Evolutionary conservation across 305 asterid genomes (phyloP), one percentile per base, ranked within the genome.

Genomic region (Striga hermonthica): DNA sequence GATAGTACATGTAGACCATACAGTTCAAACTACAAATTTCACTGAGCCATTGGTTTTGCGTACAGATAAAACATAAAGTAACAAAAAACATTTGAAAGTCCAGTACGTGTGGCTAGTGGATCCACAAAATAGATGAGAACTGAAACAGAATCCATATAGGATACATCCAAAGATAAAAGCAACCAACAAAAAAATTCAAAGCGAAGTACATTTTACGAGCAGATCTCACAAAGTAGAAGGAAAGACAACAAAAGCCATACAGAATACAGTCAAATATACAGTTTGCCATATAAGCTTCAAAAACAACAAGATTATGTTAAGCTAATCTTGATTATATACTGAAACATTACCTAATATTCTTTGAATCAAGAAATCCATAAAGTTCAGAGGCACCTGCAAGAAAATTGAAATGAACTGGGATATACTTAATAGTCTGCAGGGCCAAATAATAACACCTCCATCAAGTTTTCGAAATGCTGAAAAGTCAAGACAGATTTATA

Each of bases 341-440:
- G 44, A 15, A 43, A 55, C 9, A 37, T 75, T 74, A 84, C 98
- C 95, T 83, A 72, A 92, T 83, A 58, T 78, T 90, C 74, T 68
- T 86, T 3, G 95, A 86, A 56, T 92, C 86, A 11, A 92, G 95
- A 84, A 80, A 92, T 60, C 77, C 76, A 65, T 80, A 93, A 22
- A 22, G 98, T 60, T 93, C 90, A 6, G 83, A 65, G 49, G 97
- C 96, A 76, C 98, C 98, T 93, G 94, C 82, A 78, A 39, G 67
- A 71, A 67, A 67, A 68, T 15, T 47, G 44, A 74, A 69, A 58
- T 70, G 60, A 22, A 22, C 62, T 66, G 44, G 64, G 55, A 49
- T 9, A 72, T 22, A 22, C 31, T 22, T 22, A 22, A 22, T 31
- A 65, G 53, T 48, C 15, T 31, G 35, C 22, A 60, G 55, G 13